A percentile compares a stretch with the other conserved stretches of the same genome.
These are phyloP conservation scores for Cucurbitaria berberidis DNA, from an alignment of 2,329 filamentous ascomycete genomes.

Conservation along the genomic window DNA sequence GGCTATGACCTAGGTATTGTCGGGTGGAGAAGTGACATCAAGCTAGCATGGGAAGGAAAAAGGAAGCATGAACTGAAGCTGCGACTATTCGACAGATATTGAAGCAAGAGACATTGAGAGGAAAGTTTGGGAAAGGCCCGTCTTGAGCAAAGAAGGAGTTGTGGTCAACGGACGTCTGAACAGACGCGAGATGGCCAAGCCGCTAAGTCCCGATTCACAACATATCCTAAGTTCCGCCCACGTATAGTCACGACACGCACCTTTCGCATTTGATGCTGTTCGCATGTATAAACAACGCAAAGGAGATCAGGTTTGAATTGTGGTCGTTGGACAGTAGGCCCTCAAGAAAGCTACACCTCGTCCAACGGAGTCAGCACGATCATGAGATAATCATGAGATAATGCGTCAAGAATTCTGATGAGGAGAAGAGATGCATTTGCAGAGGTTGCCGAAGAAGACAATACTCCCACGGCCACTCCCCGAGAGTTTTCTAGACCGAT, in stretches of 20 bases:
- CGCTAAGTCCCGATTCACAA: not conserved
- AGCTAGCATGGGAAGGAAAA: not conserved
- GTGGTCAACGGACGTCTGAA: conserved; percentile 2
- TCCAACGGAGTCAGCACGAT: no score
- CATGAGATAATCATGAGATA: no score
- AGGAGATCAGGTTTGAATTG: no score
- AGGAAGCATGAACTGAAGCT: not conserved
- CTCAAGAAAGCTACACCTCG: no score
- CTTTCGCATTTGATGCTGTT: not conserved
- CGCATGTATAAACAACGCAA: not conserved
- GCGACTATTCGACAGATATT: not conserved
- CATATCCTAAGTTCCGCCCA: not conserved
- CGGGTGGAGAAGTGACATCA: not conserved
- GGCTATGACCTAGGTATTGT: no score
- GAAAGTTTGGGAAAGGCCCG: not conserved
- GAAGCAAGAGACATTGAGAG: not conserved
- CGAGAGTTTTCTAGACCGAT: no score
- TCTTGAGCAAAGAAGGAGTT: not conserved
- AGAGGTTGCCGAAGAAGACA: no score
- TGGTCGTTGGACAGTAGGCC: no score
- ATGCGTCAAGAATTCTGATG: no score
- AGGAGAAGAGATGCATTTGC: no score
- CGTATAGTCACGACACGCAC: not conserved
- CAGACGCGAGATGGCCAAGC: conserved; percentile 1
- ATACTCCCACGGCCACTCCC: no score